phyloP scores from a whole-genome alignment of 2,329 filamentous ascomycete species.

The Botrytis porri region DNA sequence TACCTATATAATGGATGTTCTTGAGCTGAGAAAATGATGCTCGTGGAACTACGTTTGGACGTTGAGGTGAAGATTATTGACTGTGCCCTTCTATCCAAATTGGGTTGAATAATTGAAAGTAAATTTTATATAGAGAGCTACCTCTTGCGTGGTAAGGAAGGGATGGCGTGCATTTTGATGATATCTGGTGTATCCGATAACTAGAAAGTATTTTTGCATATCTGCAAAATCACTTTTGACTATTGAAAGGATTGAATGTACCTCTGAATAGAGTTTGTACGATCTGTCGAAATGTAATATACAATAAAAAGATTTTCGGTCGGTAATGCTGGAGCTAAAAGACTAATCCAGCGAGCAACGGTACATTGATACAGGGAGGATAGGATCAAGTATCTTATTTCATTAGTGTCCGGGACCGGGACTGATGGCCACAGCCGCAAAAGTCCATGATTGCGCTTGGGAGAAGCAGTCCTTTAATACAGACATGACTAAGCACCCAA shows the following conservation, averaged over 20 bases:
- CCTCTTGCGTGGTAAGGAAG: neutral
- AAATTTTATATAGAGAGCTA: no score
- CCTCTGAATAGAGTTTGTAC: neutral
- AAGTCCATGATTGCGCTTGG: no score
- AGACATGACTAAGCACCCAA: neutral
- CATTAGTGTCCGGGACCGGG: no score
- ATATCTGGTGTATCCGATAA: neutral
- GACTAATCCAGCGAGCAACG: neutral
- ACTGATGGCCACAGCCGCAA: no score
- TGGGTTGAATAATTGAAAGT: no score
- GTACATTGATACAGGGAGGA: neutral
- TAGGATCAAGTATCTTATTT: neutral
- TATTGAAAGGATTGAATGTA: neutral
- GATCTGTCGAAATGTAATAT: neutral
- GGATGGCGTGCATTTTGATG: fast-evolving
- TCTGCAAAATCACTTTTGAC: neutral
- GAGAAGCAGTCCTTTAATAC: no score
- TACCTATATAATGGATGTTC: neutral
- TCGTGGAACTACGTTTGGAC: neutral
- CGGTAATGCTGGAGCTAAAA: neutral
- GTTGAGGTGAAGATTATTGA: neutral
- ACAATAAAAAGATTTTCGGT: fast-evolving
- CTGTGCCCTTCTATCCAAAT: no score
- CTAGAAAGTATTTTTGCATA: neutral
- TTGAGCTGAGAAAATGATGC: neutral